Evolutionary conservation across 805 yeast species (phyloP).

Genomic region (Cyberlindnera mycetangii): DNA sequence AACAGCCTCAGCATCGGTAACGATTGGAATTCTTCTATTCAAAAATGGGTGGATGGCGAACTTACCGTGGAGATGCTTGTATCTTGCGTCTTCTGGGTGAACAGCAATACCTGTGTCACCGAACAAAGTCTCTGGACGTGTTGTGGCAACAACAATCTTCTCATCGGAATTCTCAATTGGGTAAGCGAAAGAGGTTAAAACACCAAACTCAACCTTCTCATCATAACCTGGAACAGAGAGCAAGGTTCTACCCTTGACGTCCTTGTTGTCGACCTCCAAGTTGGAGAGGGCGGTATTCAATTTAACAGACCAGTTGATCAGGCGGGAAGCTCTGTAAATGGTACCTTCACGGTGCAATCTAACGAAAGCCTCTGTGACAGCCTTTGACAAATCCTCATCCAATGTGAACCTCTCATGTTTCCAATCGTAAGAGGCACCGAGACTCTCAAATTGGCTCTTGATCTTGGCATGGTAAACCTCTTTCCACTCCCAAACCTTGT

Average conservation of each 20-base stretch:
- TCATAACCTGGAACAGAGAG: constrained; percentile 88
- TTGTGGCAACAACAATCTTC: constrained; percentile 88
- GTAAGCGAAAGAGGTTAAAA: constrained; percentile 91
- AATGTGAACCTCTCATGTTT: constrained; percentile 89
- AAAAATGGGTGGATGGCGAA: constrained; percentile 87
- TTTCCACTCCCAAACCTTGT: constrained; percentile 97
- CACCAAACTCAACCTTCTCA: constrained; percentile 92
- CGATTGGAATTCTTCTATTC: constrained; percentile 80
- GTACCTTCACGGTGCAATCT: constrained; percentile 91
- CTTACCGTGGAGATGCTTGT: constrained; percentile 93
- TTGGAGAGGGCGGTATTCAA: constrained; percentile 94
- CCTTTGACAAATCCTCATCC: constrained; percentile 68
- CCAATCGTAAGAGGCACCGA: constrained; percentile 99
- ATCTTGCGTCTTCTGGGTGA: constrained; percentile 92
- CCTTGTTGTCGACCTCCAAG: constrained; percentile 93
- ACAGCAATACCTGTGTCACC: constrained; percentile 99
- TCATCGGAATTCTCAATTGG: constrained; percentile 84
- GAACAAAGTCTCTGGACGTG: constrained; percentile 97
- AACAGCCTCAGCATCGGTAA: constrained; percentile 89
- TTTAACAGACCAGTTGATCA: constrained; percentile 95
- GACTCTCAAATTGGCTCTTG: constrained; percentile 74
- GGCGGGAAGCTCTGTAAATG: constrained; percentile 88
- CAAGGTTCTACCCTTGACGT: constrained; percentile 75
- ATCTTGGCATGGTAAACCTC: constrained; percentile 87
- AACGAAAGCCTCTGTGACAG: constrained; percentile 91